A percentile compares a stretch with the other conserved stretches of the same genome.
These are phyloP conservation scores for Pythium utonaiense DNA, from an alignment of 352 stramenopile species.

Conservation along the genomic window DNA sequence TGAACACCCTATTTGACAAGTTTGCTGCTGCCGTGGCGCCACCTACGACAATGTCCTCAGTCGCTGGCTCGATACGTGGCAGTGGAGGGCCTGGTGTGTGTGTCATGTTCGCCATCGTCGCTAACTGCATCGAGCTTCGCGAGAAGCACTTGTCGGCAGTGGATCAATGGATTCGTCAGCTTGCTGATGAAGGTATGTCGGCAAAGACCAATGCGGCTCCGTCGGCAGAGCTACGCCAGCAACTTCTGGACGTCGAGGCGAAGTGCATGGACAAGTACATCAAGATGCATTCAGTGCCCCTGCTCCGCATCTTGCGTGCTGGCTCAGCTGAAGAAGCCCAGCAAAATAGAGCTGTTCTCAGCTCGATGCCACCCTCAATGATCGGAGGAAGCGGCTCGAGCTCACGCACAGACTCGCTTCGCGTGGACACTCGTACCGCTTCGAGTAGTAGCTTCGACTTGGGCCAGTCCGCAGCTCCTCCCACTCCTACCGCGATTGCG, in stretches of 20 bases:
- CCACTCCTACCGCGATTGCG: conserved; percentile 17
- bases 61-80: conserved; percentile 20
- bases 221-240: conserved; percentile 29
- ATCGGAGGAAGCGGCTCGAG: conserved; percentile 24
- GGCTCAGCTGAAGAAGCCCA: conserved; percentile 49
- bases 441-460: conserved; percentile 28
- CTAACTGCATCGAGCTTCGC: conserved; percentile 69
- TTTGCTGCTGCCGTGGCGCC: conserved; percentile 28
- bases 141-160: conserved; percentile 45
- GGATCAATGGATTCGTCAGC: conserved; percentile 41
- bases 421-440: conserved; percentile 24
- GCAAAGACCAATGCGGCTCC: conserved; percentile 8
- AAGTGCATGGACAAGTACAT: conserved; percentile 68
- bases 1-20: conserved; percentile 40
- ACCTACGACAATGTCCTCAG: conserved; percentile 32
- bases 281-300: conserved; percentile 40
- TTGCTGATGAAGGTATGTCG: conserved; percentile 27
- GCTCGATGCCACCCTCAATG: conserved; percentile 2
- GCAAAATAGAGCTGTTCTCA: conserved; percentile 16
- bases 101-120: conserved; percentile 63
- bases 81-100: conserved; percentile 39
- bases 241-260: conserved; percentile 42
- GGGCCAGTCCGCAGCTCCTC: conserved; percentile 9
- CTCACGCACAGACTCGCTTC: conserved; percentile 26
- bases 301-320: conserved; percentile 44